These are phyloP conservation scores for Pseudonectria buxi DNA, from an alignment of 2,329 filamentous ascomycete species.

Conservation along the genomic window DNA sequence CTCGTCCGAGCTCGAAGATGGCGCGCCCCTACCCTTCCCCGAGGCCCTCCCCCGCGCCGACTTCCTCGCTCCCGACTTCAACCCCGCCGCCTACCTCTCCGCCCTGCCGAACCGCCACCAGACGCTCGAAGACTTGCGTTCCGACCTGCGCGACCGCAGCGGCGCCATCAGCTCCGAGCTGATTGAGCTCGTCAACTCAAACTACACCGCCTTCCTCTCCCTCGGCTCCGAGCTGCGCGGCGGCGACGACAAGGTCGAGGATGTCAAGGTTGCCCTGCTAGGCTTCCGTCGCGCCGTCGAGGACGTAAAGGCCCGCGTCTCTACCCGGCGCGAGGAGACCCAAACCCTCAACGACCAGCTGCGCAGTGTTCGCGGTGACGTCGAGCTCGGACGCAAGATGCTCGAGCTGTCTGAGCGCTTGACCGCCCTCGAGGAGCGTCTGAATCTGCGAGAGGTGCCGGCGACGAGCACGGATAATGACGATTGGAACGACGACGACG, in stretches of 20 bases:
- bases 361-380: slow-evolving; percentile 52
- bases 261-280: slow-evolving; percentile 78
- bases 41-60: slow-evolving; percentile 73
- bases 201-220: slow-evolving; percentile 86
- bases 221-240: slow-evolving; percentile 75
- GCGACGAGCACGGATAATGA: slow-evolving; percentile 4
- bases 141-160: slow-evolving; percentile 76
- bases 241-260: slow-evolving; percentile 86
- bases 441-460: slow-evolving; percentile 46
- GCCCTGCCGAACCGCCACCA: slow-evolving; percentile 83
- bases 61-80: slow-evolving; percentile 73
- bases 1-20: slow-evolving; percentile 42
- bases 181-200: slow-evolving; percentile 88
- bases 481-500: slow-evolving; percentile 10
- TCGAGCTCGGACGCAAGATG: slow-evolving; percentile 56
- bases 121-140: slow-evolving; percentile 85
- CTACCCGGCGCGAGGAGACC: slow-evolving; percentile 57
- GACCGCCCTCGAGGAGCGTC: slow-evolving; percentile 53
- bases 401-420: slow-evolving; percentile 61
- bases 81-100: slow-evolving; percentile 72
- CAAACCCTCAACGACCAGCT: slow-evolving; percentile 59
- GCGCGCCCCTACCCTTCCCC: slow-evolving; percentile 78
- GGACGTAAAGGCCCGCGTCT: slow-evolving; percentile 61
- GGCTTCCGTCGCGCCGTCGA: slow-evolving; percentile 80
- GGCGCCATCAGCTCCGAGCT: slow-evolving; percentile 78